Evolutionary conservation across 75 land plant species (phyloP), one percentile per base, ranked within the genome.

Genomic region (Picea glauca): DNA sequence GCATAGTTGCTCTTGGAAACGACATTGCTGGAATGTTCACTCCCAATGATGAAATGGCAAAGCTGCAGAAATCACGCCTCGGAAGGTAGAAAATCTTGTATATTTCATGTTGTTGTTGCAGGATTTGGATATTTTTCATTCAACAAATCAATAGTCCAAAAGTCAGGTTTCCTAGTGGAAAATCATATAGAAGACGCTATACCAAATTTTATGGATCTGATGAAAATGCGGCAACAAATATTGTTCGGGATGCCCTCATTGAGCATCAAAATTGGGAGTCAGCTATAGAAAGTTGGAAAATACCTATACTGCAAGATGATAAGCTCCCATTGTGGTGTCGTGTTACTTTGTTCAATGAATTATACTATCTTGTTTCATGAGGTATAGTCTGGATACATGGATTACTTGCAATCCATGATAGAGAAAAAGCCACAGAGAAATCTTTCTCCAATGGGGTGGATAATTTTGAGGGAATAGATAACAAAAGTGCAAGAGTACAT

Each of bases 301-400:
- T 59, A 66, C 90, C 96, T 32, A 83, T 90, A 78, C 85, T 94
- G 30, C 80, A 91, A 63, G 92, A 94, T 26, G 26, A 26, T 26
- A 26, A 26, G 26, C 26, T 26, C 26, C 26, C 26, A 26, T 26
- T 26, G 26, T 83, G 87, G 96, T 94, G 91, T 38, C 87, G 87
- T 23, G 70, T 84, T 65, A 94, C 94, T 72, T 88, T 94, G 18
- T 91, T 91, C 67, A 94, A 91, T 79, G 96, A 94, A 83, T 90
- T 94, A 6, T 94, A 94, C 75, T 94, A 89, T 84, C 84, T 94
- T 30, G 89, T 91, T 82, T 83, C 92, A 57, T 94, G 96, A 21
- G 96, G 92, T 65, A 91, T 93, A 59, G 72, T 94, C 26, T 94
- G 96, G 96, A 94, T 94, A 91, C 90, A 91, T 88, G 90, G 93